phyloP scores from a whole-genome alignment of 2,329 filamentous ascomycete genomes.

The Helminthosporium solani region DNA sequence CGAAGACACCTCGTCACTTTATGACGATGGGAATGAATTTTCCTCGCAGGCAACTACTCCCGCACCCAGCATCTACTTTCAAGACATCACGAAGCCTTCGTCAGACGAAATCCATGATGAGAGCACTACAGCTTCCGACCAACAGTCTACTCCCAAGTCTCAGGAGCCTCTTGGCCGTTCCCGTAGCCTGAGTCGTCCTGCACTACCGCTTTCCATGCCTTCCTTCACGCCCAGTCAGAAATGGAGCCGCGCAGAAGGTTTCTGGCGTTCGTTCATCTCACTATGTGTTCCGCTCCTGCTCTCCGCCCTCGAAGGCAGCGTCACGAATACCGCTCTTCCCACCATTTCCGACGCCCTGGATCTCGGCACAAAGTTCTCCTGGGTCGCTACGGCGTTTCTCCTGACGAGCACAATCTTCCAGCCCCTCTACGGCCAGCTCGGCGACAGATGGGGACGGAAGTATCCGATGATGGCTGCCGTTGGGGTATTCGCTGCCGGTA shows the following conservation, averaged over 20 bases:
- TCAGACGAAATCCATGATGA: not conserved
- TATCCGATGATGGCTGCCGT: constrained; percentile 42
- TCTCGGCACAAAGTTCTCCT: constrained; percentile 29
- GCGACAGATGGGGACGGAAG: constrained; percentile 51
- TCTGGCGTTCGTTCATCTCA: constrained; percentile 32
- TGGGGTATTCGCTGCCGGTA: constrained; percentile 54
- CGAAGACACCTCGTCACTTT: too few species aligned
- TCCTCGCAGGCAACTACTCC: not conserved
- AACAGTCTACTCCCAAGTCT: too few species aligned
- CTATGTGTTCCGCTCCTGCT: constrained; percentile 35
- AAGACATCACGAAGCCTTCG: not conserved
- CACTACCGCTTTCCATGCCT: constrained; percentile 7
- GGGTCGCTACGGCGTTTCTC: constrained; percentile 23
- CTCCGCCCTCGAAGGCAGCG: constrained; percentile 41
- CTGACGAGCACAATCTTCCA: constrained; percentile 26
- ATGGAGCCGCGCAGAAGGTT: constrained; percentile 23
- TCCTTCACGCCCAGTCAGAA: constrained; percentile 5
- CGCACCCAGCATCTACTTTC: constrained; percentile 1
- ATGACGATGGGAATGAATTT: too few species aligned
- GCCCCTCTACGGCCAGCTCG: constrained; percentile 42
- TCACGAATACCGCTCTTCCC: constrained; percentile 46
- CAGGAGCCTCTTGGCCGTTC: too few species aligned
- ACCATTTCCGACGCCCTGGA: constrained; percentile 37
- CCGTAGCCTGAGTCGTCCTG: constrained; percentile 2
- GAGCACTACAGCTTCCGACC: too few species aligned